Base-by-base conservation (phyloP, 164 flowering plant species). In the Pachysandra terminalis region DNA sequence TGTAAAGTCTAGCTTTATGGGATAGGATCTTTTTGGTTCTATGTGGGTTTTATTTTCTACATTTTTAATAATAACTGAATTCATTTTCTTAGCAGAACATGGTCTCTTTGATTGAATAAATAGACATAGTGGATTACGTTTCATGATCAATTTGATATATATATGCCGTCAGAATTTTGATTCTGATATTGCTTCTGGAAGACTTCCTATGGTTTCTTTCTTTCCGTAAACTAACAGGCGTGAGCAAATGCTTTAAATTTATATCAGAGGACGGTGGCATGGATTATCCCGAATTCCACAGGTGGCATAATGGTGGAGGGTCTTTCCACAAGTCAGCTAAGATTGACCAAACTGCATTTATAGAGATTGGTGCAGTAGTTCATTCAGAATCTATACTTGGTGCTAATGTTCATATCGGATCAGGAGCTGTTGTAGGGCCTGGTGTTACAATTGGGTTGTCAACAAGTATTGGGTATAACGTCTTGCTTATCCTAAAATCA, bases 261-360 rank as follows among this genome's bases (percentile, higher is more conserved):
- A 48, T 73, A 68, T 65, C 68, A 81, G 82, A 64, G 59, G 75
- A 71, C 45, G 71, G 57, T 56, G 71, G 66, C 17, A 9, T 19
- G 10, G 65, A 55, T 75, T 67, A 66, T 52, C 71, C 53, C 0
- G 88, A 79, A 51, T 94, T 84, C 68, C 69, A 60, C 67, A 85
- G 68, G 69, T 94, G 97, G 98, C 68, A 68, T 23, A 88, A 90
- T 71, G 97, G 98, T 24, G 95, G 97, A 69, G 98, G 96, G 41
- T 53, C 65, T 35, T 76, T 83, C 63, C 98, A 91, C 77, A 75
- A 71, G 73, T 86, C 86, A 17, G 90, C 93, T 16, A n/a, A 51
- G 26, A 76, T 90, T 64, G 90, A 90, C 77, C 75, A 83, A 24
- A 83, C 89, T 13, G 83, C 82, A 32, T 40, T 74, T 4, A 76